Base-by-base conservation (phyloP, 306 rosid species). In the Potentilla sterilis region DNA sequence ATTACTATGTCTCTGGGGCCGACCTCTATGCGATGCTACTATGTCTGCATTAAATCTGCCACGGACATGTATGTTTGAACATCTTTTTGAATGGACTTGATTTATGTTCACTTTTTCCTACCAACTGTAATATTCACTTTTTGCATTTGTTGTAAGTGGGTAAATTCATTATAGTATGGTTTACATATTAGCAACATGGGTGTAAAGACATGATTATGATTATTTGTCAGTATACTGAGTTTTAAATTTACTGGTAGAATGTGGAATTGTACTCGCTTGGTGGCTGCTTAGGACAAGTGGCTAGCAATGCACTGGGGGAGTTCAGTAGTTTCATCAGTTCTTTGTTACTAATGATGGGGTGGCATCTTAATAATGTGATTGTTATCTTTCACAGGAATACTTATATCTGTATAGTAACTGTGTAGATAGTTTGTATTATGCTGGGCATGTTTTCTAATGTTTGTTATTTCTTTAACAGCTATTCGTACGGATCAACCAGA, bases 401-500 rank as follows among this genome's bases (percentile, higher is more conserved):
- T 7, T 37, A 19, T 38, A 19, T n/a, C 58, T 43, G 11, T 22
- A 6, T 58, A 14, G 7, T 28, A 61, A 43, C 58, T 28, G 7
- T 10, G 32, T 44, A 6, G 49, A 13, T 70, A 18, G 47, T 61
- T 18, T 18, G 1, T 61, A 3, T 59, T 11, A 42, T 0, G 1
- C 19, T 65, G 21, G 8, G n/a, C 14, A 37, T 11, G 10, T 34
- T 10, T 74, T 10, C 77, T 74, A 4, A 74, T 18, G 2, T 77
- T 46, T 7, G 15, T 75, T 47, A 14, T 48, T 77, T 40, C 75
- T 69, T 9, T 51, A 28, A 75, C 93, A 90, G 93, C 85, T 59
- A 0, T 83, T 67, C 88, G 96, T 14, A 74, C 91, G 9, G 96
- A 88, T 77, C 75, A 81, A 22, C 54, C 84, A 9, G 87, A 70